These are phyloP conservation scores for Phytopythium mirpurense DNA, from an alignment of 352 stramenopile species.

Conservation along the genomic window DNA sequence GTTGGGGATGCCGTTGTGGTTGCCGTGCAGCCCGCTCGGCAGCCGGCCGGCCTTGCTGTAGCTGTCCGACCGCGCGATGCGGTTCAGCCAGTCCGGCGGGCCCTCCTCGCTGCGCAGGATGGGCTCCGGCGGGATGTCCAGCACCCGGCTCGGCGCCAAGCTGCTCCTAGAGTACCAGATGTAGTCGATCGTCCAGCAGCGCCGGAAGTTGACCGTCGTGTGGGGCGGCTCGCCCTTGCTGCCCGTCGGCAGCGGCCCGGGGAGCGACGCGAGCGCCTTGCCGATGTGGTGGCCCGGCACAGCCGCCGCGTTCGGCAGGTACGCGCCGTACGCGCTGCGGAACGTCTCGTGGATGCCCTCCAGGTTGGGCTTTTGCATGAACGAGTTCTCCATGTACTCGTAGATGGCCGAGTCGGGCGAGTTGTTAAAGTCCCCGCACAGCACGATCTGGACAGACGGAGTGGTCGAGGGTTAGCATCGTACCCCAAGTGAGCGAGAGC, in stretches of 20 bases:
- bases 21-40: slow-evolving; percentile 58
- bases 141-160: slow-evolving; percentile 50
- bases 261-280: slow-evolving; percentile 1
- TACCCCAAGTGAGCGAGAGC: not conserved
- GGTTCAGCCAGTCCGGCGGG: slow-evolving; percentile 73
- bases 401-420: slow-evolving; percentile 79
- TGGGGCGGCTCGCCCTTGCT: slow-evolving; percentile 72
- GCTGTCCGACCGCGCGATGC: slow-evolving; percentile 60
- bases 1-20: slow-evolving; percentile 88
- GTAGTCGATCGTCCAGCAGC: slow-evolving; percentile 88
- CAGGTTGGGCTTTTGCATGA: slow-evolving; percentile 80
- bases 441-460: slow-evolving; percentile 39
- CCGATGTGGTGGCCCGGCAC: slow-evolving; percentile 16
- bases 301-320: slow-evolving; percentile 47
- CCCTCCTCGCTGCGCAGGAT: slow-evolving; percentile 68
- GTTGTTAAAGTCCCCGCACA: slow-evolving; percentile 88
- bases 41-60: slow-evolving; percentile 59
- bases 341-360: slow-evolving; percentile 65
- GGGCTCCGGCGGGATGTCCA: slow-evolving; percentile 73
- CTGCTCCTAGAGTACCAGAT: slow-evolving; percentile 80
- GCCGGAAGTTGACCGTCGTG: slow-evolving; percentile 82
- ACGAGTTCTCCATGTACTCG: slow-evolving; percentile 85
- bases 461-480: not conserved
- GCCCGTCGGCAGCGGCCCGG: slow-evolving; percentile 13
- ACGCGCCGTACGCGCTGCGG: slow-evolving; percentile 64